Evolutionary conservation across 768 basidiomycete species (phyloP), one percentile per base, ranked within the genome.

Genomic region (Pulveroboletus sp.): DNA sequence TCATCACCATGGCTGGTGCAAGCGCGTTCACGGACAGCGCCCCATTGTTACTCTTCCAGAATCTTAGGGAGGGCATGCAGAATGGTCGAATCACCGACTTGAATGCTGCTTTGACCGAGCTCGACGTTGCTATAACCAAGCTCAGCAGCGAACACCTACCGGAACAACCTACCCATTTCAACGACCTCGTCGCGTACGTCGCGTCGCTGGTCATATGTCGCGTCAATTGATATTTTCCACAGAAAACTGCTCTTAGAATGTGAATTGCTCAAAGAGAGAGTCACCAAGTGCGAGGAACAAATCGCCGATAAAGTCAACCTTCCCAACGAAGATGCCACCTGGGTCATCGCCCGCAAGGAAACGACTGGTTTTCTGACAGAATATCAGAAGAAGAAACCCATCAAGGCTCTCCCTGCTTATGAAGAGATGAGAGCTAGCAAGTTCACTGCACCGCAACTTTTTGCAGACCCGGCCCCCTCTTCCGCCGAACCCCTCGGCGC

Each of bases 231-330:
- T 2, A 8, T 31, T 34, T 14, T 24, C 21, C 12, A 8, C 27
- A 61, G 60, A 17, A 40, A 41, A 6, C 16, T 63, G 1, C 9
- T 43, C 39, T 5, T 50, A 8, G 57, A 61, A 45, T 14, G 56
- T 7, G 33, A 19, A 9, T 43, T 43, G 1, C 43, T 56, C 17
- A 32, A 27, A 3, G 46, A 60, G 16, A 39, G 41, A 4, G 41
- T 52, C 12, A 16, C 40, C 1, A 43, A 31, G n/a, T 61, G 48
- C 41, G 50, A 56, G 36, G 37, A 46, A 1, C 45, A 47, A 39
- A 43, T 61, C 11, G 19, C 49, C 46, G 42, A 40, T 6, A 32
- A 36, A 14, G 35, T 40, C 3, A 42, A 16, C 16, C 14, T 23
- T 10, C 34, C 49, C 45, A 47, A 45, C 27, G 38, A 59, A 6